Conservation (phyloP, 2,329 filamentous ascomycete genomes). For the Metarhizium brunneum region DNA sequence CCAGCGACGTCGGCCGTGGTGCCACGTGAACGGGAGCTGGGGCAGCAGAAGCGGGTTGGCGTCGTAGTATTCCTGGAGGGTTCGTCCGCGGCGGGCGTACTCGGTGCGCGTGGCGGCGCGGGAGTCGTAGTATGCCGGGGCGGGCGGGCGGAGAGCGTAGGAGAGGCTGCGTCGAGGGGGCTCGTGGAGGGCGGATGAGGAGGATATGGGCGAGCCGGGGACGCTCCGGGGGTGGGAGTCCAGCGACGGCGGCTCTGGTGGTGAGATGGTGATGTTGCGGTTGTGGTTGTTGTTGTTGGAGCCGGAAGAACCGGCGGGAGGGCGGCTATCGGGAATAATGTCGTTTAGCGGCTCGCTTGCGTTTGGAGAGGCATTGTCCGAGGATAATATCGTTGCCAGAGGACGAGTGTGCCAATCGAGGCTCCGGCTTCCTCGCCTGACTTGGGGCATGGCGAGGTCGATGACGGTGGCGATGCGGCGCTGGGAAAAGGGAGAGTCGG, state of each 20-base stretch:
- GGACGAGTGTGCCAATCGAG: conserved; percentile 9
- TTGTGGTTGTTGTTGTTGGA: neutral
- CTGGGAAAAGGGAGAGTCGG: neutral
- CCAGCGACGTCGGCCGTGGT: conserved; percentile 28
- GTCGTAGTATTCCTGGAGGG: conserved; percentile 30
- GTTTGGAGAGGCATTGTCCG: too few species aligned
- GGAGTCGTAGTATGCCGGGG: conserved; percentile 31
- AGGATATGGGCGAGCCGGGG: neutral
- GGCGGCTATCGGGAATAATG: neutral
- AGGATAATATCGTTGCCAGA: neutral
- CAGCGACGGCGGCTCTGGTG: too few species aligned
- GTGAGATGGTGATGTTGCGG: neutral
- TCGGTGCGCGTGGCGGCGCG: conserved; percentile 25
- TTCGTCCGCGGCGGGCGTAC: conserved; percentile 24
- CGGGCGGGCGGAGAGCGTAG: conserved; percentile 22
- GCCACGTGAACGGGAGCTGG: conserved; percentile 31
- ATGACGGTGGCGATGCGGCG: neutral
- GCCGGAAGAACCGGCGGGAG: neutral
- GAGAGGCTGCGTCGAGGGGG: conserved; percentile 23
- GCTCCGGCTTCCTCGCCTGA: conserved; percentile 17
- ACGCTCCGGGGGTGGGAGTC: neutral
- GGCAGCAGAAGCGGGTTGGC: conserved; percentile 28
- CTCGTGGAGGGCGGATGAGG: neutral
- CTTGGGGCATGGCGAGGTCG: conserved; percentile 17
- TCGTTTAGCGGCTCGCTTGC: neutral